These are phyloP conservation scores for Aspergillaceae sp. DNA, from an alignment of 2,329 filamentous ascomycete species.

Conservation along the genomic window DNA sequence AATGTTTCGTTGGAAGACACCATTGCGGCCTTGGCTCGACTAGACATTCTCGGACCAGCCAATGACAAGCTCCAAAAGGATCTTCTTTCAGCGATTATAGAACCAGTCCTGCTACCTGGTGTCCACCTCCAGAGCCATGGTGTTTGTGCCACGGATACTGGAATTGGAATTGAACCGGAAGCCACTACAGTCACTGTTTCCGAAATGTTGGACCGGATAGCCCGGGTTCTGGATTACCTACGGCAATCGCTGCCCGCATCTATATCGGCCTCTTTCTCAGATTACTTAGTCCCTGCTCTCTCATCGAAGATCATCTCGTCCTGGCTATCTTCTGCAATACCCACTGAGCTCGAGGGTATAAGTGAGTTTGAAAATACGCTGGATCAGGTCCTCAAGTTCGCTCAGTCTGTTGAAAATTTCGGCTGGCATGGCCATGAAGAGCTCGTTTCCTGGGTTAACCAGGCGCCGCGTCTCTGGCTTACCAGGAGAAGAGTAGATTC, in stretches of 20 bases:
- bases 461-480: conserved; percentile 76
- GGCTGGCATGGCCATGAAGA: conserved; percentile 55
- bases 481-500: conserved; percentile 71
- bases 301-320: conserved; percentile 58
- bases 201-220: conserved; percentile 37
- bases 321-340: conserved; percentile 71
- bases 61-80: conserved; percentile 26
- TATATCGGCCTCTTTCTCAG: conserved; percentile 50
- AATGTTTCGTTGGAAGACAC: conserved; percentile 17
- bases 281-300: conserved; percentile 61
- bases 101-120: conserved; percentile 23
- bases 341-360: conserved; percentile 63
- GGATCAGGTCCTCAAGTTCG: conserved; percentile 56
- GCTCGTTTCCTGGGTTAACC: conserved; percentile 70
- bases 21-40: conserved; percentile 22
- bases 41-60: conserved; percentile 23
- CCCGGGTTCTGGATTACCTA: conserved; percentile 43
- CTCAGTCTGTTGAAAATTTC: conserved; percentile 51
- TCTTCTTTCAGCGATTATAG: conserved; percentile 22
- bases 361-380: conserved; percentile 62
- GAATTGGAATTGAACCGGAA: conserved; percentile 18
- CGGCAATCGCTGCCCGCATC: conserved; percentile 41
- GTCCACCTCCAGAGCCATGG: conserved; percentile 16
- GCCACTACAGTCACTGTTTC: conserved; percentile 19
- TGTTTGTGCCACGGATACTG: conserved; percentile 20